phyloP scores from a whole-genome alignment of 148 eudicot genomes.

The Rhododendron kiyosumense region DNA sequence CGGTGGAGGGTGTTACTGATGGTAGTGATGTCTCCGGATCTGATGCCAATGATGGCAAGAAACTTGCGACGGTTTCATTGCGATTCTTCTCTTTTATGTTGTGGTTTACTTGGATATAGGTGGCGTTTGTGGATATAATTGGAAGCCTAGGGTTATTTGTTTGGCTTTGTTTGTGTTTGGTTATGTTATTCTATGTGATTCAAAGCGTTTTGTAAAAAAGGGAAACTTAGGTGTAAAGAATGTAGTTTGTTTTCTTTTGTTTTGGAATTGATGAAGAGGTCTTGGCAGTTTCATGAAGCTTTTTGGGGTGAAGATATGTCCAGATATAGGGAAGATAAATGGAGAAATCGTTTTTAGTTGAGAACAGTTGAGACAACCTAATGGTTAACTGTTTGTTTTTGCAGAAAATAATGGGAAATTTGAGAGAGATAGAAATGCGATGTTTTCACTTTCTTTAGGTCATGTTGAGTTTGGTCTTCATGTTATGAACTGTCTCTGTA shows the following conservation, averaged over 20 bases:
- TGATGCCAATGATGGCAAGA: not conserved
- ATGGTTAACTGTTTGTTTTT: not conserved
- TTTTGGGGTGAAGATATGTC: not conserved
- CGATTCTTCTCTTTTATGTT: not conserved
- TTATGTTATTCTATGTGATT: not conserved
- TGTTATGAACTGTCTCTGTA: not conserved
- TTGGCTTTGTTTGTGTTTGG: not conserved
- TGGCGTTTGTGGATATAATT: not conserved
- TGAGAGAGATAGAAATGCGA: not conserved
- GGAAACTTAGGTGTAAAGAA: not conserved
- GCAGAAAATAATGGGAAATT: not conserved
- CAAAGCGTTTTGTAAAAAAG: not conserved
- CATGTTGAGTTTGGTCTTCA: not conserved
- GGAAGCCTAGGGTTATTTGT: not conserved
- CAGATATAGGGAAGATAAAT: not conserved
- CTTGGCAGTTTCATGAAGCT: not conserved
- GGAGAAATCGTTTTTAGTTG: not conserved
- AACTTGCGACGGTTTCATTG: not conserved
- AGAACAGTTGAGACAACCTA: not conserved
- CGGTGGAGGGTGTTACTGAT: not conserved
- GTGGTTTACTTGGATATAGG: conserved; percentile 5
- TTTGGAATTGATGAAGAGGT: not conserved
- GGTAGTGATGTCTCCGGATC: not conserved
- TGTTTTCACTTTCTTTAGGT: not conserved
- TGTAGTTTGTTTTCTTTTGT: not conserved